Percentiles rank a stretch among this genome's conserved stretches.
phyloP scores from a whole-genome alignment of 176 grass and related monocot genomes.

The Oryza australiensis region DNA sequence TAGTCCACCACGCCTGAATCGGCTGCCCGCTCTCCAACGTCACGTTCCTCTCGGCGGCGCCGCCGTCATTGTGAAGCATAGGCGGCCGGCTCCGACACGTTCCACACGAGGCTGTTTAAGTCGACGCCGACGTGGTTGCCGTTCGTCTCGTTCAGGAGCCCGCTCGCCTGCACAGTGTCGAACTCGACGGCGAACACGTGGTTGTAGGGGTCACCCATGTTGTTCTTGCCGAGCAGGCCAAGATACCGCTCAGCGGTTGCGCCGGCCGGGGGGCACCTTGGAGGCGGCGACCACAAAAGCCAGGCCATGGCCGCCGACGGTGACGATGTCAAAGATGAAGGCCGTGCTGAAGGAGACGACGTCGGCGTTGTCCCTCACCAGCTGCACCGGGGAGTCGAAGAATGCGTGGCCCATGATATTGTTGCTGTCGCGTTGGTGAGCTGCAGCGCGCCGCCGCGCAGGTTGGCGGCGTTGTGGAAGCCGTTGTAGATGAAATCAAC shows the following conservation, averaged over 20 bases:
- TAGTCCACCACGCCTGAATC: conserved; percentile 54
- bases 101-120: conserved; percentile 34
- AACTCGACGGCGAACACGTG: conserved; percentile 54
- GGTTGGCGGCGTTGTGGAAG: conserved; percentile 35
- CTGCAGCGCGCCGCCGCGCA: conserved; percentile 30
- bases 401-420: conserved; percentile 43
- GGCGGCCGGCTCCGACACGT: conserved; percentile 22
- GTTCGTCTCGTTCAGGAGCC: background rate
- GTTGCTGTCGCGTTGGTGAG: conserved; percentile 37
- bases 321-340: conserved; percentile 49
- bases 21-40: background rate
- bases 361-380: background rate
- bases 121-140: conserved; percentile 49
- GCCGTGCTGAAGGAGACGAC: conserved; percentile 46
- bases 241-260: conserved; percentile 33
- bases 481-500: conserved; percentile 42
- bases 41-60: background rate
- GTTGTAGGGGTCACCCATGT: conserved; percentile 35
- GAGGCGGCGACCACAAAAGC: conserved; percentile 36
- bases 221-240: conserved; percentile 23
- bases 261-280: background rate
- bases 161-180: conserved; percentile 26
- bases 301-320: conserved; percentile 39
- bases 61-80: conserved; percentile 32
- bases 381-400: conserved; percentile 32